phyloP scores from a whole-genome alignment of 2,329 filamentous ascomycete species.

The Cadophora malorum region DNA sequence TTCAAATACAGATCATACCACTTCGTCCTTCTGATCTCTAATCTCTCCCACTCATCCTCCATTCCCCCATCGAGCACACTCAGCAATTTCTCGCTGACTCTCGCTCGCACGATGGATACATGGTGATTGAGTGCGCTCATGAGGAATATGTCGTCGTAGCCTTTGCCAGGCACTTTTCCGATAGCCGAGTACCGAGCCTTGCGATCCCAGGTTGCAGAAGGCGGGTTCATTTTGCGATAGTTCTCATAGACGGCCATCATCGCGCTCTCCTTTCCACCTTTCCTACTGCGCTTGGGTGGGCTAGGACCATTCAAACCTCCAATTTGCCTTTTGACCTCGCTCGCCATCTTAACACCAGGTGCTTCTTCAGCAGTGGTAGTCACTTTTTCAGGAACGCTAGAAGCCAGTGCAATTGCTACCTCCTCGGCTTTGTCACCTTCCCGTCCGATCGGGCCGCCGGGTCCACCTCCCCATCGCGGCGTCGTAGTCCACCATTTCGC shows the following conservation, averaged over 20 bases:
- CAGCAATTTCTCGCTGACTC: slow-evolving; percentile 61
- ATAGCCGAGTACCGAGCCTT: slow-evolving; percentile 65
- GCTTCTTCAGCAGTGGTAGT: slow-evolving; percentile 1
- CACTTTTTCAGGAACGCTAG: slow-evolving; percentile 18
- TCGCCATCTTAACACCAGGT: slow-evolving; percentile 22
- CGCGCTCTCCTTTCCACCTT: slow-evolving; percentile 25
- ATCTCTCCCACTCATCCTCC: slow-evolving; percentile 44
- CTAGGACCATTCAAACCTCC: slow-evolving; percentile 33
- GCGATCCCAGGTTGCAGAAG: slow-evolving; percentile 64
- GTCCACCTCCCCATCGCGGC: slow-evolving; percentile 67
- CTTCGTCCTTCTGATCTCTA: slow-evolving; percentile 62
- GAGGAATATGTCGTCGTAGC: slow-evolving; percentile 67
- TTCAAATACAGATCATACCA: slow-evolving; percentile 67
- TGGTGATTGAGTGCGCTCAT: slow-evolving; percentile 68
- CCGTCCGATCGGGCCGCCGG: slow-evolving; percentile 67
- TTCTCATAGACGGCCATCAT: slow-evolving; percentile 66
- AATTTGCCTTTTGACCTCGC: slow-evolving; percentile 32
- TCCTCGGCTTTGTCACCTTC: slow-evolving; percentile 51
- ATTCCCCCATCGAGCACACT: slow-evolving; percentile 60
- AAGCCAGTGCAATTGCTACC: not conserved
- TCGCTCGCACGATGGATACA: slow-evolving; percentile 61
- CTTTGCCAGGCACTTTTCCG: slow-evolving; percentile 54
- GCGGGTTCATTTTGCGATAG: slow-evolving; percentile 67
- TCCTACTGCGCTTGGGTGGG: slow-evolving; percentile 34
- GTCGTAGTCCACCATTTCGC: slow-evolving; percentile 67